A percentile compares a stretch with the other conserved stretches of the same genome.
These are phyloP conservation scores for Hyaloscypha variabilis DNA, from an alignment of 495 filamentous ascomycete species.

Conservation along the genomic window DNA sequence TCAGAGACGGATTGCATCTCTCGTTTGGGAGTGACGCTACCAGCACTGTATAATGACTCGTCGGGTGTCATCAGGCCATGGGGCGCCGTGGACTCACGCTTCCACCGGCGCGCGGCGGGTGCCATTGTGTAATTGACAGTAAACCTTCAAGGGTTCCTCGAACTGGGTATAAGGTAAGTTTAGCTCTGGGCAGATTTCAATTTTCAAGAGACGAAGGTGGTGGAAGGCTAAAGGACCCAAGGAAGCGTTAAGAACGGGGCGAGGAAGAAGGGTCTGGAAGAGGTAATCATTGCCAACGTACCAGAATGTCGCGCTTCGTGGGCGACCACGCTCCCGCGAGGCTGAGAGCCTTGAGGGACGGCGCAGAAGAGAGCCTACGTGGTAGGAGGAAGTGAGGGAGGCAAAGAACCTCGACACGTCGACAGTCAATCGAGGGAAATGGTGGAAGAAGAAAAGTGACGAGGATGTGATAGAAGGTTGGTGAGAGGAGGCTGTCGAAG, in stretches of 20 bases:
- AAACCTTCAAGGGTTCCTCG: not conserved
- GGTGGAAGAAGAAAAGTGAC: too few relatives aligned
- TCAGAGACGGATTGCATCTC: constrained; percentile 11
- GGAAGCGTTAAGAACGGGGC: too few relatives aligned
- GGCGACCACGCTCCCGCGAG: too few relatives aligned
- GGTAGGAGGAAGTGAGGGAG: not conserved
- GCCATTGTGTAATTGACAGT: constrained; percentile 4
- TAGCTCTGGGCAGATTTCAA: too few relatives aligned
- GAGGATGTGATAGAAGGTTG: too few relatives aligned
- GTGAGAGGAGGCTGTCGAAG: not conserved
- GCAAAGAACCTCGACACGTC: too few relatives aligned
- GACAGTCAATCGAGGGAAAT: too few relatives aligned
- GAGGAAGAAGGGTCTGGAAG: too few relatives aligned
- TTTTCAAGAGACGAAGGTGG: not conserved
- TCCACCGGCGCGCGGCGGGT: constrained; percentile 5
- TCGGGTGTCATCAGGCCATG: constrained; percentile 13
- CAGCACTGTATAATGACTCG: constrained; percentile 12
- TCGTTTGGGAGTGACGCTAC: constrained; percentile 16
- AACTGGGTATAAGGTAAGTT: too few relatives aligned
- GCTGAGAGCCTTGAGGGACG: too few relatives aligned
- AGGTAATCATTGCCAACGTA: too few relatives aligned
- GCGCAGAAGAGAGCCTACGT: not conserved
- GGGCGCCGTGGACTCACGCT: constrained; percentile 17
- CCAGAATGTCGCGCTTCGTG: too few relatives aligned
- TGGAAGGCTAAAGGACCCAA: not conserved